Evolutionary conservation across 352 stramenopile species (phyloP).

Genomic region (Pythium dissotocum): DNA sequence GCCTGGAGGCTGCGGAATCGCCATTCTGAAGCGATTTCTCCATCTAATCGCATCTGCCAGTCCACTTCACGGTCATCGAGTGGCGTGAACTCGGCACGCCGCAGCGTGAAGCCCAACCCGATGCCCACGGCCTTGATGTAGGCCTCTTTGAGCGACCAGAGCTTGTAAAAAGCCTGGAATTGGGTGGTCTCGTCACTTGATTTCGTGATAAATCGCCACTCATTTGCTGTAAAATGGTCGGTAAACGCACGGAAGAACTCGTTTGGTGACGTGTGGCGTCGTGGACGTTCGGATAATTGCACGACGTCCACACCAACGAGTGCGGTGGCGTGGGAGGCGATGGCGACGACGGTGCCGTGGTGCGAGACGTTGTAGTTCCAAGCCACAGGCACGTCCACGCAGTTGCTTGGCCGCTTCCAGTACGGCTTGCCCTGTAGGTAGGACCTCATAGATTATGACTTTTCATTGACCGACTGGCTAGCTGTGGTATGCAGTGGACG

Average conservation of each 20-base stretch:
- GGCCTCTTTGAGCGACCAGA: slow-evolving; percentile 80
- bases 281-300: slow-evolving; percentile 50
- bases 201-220: slow-evolving; percentile 61
- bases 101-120: slow-evolving; percentile 59
- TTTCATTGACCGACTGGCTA: no score
- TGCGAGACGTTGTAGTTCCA: slow-evolving; percentile 89
- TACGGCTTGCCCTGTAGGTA: slow-evolving; percentile 61
- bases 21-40: slow-evolving; percentile 40
- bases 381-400: not conserved
- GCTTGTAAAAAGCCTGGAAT: slow-evolving; percentile 55
- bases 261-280: slow-evolving; percentile 23
- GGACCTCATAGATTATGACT: no score
- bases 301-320: slow-evolving; percentile 79
- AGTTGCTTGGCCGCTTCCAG: slow-evolving; percentile 30
- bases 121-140: slow-evolving; percentile 79
- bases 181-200: slow-evolving; percentile 10
- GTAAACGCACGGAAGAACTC: slow-evolving; percentile 67
- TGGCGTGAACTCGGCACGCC: slow-evolving; percentile 51
- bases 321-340: slow-evolving; percentile 39
- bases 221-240: slow-evolving; percentile 50
- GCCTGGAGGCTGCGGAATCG: slow-evolving; percentile 36
- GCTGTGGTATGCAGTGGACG: no score
- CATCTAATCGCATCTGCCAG: slow-evolving; percentile 50
- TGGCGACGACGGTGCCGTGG: slow-evolving; percentile 66
- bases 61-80: slow-evolving; percentile 3